Evolutionary conservation across 768 basidiomycete genomes (phyloP), one percentile per base, ranked within the genome.

Genomic region (Termitomyces sp.): DNA sequence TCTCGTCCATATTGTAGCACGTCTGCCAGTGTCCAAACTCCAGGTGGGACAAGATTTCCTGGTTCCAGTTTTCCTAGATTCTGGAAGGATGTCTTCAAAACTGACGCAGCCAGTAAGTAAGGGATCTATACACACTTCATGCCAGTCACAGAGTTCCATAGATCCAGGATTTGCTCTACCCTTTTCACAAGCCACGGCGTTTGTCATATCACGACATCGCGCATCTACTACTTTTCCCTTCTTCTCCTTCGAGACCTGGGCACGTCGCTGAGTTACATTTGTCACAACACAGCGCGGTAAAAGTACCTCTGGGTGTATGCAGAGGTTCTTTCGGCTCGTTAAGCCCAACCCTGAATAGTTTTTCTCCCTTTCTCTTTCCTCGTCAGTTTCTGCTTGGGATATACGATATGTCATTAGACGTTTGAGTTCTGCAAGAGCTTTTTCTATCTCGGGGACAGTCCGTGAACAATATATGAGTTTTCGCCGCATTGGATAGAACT

Each of bases 381-480:
- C 89, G 25, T 85, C 82, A 1, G 83, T 87, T 64, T 91, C 90
- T 11, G 88, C 88, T 59, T 73, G 78, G 9, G 77, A 73, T 61
- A 85, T 79, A 41, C 97, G 86, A 71, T 98, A 98, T 25, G 83
- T 84, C 84, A 99, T 91, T 21, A 99, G 74, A 49, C 96, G 78
- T 69, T 98, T 97, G 68, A 99, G 73, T 72, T 99, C 97, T 3
- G 94, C 85, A 56, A 99, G 76, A 0, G 96, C 97, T 69, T 99
- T 99, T 71, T 99, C 97, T 61, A 99, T 99, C 74, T 99, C 97
- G 3, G 97, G 97, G 9, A 99, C 97, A 10, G 97, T 99, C 65
- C 97, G 94, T 10, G 97, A 98, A 71, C 97, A 99, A 71, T 99
- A 99, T 59, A 99, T 88, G 56, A 99, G 85, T 70, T 98, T 98